Percentiles rank a stretch among this genome's conserved stretches.
phyloP scores from a whole-genome alignment of 2,329 filamentous ascomycete species.

The Exutisphaerella laricina region DNA sequence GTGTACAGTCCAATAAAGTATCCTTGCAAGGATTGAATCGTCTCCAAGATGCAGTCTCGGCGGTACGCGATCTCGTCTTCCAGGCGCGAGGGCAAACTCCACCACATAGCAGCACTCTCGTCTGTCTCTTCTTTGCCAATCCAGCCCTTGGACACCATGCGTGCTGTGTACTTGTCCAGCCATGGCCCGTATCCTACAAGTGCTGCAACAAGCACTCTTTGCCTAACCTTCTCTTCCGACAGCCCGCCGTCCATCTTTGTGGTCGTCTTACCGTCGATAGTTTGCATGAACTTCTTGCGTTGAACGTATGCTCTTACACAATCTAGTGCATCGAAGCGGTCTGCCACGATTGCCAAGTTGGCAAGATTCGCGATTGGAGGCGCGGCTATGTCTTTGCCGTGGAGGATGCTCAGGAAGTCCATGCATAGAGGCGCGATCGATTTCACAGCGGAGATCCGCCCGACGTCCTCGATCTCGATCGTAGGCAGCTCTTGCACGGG shows the following conservation, averaged over 20 bases:
- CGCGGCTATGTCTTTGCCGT: constrained; percentile 47
- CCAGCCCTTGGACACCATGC: constrained; percentile 62
- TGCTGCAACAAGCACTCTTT: constrained; percentile 63
- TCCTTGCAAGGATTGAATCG: constrained; percentile 61
- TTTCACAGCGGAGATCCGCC: constrained; percentile 62
- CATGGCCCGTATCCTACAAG: constrained; percentile 58
- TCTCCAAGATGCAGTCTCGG: constrained; percentile 61
- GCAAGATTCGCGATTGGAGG: constrained; percentile 57
- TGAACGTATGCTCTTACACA: constrained; percentile 52
- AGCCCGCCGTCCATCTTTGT: constrained; percentile 36
- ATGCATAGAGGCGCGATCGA: constrained; percentile 48
- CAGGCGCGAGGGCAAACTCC: constrained; percentile 63
- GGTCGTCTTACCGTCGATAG: constrained; percentile 42
- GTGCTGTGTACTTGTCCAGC: constrained; percentile 57
- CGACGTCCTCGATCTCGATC: constrained; percentile 61
- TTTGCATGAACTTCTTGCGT: constrained; percentile 38
- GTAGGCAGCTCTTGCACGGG: constrained; percentile 53
- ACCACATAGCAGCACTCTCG: constrained; percentile 55
- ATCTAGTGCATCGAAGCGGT: constrained; percentile 63
- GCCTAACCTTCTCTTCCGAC: constrained; percentile 61
- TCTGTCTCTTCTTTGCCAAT: constrained; percentile 46
- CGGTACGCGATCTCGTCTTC: constrained; percentile 66
- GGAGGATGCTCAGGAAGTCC: constrained; percentile 63
- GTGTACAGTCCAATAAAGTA: constrained; percentile 65
- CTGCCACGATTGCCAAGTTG: constrained; percentile 64